Conservation (phyloP, 768 basidiomycete genomes). For the Guyanaporus albipodus region DNA sequence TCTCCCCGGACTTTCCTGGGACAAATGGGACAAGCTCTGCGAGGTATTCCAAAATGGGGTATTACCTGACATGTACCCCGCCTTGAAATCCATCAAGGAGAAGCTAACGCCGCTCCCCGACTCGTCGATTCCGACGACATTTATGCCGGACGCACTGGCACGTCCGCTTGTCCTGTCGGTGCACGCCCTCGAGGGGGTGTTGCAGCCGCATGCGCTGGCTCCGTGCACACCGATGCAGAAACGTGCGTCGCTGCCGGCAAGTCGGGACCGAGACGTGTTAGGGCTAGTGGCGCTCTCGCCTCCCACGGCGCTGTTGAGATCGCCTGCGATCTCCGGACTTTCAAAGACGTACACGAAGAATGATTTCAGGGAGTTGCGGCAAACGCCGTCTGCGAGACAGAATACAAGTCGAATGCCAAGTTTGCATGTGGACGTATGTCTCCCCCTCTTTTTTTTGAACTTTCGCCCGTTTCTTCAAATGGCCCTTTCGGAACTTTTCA, state of each 20-base stretch:
- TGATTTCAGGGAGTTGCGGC: slow-evolving; percentile 75
- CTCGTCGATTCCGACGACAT: slow-evolving; percentile 24
- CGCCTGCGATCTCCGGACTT: slow-evolving; percentile 69
- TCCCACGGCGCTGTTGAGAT: slow-evolving; percentile 63
- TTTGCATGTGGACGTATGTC: slow-evolving; percentile 72
- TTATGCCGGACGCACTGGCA: slow-evolving; percentile 32
- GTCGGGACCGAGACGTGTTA: slow-evolving; percentile 36
- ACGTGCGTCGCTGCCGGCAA: slow-evolving; percentile 24
- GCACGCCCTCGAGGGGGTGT: slow-evolving; percentile 44
- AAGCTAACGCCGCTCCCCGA: slow-evolving; percentile 29
- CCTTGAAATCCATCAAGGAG: slow-evolving; percentile 32
- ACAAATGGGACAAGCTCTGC: slow-evolving; percentile 46
- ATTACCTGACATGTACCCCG: slow-evolving; percentile 24
- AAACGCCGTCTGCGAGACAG: slow-evolving; percentile 62
- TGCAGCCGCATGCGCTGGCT: slow-evolving; percentile 36
- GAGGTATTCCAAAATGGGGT: slow-evolving; percentile 32
- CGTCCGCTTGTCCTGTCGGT: slow-evolving; percentile 40
- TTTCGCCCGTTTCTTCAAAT: too few relatives aligned
- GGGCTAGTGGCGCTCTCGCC: slow-evolving; percentile 66
- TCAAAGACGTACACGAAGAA: slow-evolving; percentile 81
- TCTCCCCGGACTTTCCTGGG: slow-evolving; percentile 46
- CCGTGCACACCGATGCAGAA: slow-evolving; percentile 56
- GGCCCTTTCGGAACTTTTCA: too few relatives aligned
- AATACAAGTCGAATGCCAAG: slow-evolving; percentile 87
- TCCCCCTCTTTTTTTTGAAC: slow-evolving; percentile 16